A percentile compares a stretch with the other conserved stretches of the same genome.
Conservation (phyloP, 2,329 filamentous ascomycete species). For the Aspergillus aculeatinus region DNA sequence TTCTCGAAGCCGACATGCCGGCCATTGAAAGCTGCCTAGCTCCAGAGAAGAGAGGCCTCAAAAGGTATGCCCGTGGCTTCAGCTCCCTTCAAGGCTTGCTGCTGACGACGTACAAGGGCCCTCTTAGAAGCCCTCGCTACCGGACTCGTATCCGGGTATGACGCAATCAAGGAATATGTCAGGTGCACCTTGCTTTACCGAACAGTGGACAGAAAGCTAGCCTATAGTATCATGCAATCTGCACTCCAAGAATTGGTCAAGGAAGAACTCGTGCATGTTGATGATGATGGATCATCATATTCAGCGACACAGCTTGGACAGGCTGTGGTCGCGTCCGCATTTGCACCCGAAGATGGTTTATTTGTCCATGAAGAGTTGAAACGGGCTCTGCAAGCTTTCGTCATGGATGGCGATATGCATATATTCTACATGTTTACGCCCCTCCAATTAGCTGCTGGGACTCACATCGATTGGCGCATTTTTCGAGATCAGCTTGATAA, state of each 20-base stretch:
- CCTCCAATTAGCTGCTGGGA: conserved; percentile 52
- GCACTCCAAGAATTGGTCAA: conserved; percentile 59
- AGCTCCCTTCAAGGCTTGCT: not conserved
- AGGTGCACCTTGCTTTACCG: conserved; percentile 65
- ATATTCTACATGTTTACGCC: conserved; percentile 76
- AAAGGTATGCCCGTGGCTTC: conserved; percentile 50
- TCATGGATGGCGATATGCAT: conserved; percentile 80
- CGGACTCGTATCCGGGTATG: conserved; percentile 63
- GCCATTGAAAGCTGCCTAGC: conserved; percentile 67
- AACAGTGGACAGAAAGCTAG: conserved; percentile 51
- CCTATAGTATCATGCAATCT: conserved; percentile 56
- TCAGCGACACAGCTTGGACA: conserved; percentile 64
- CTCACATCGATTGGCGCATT: conserved; percentile 67
- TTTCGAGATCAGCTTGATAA: conserved; percentile 70
- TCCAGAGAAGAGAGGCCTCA: conserved; percentile 66
- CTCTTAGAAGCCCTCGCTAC: conserved; percentile 70
- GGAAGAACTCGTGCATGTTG: conserved; percentile 56
- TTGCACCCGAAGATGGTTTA: conserved; percentile 72
- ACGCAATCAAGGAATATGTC: conserved; percentile 67
- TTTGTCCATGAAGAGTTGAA: conserved; percentile 70
- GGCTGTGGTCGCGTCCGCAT: conserved; percentile 69
- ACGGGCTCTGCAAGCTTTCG: conserved; percentile 68
- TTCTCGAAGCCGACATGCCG: conserved; percentile 72
- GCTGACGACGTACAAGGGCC: conserved; percentile 51
- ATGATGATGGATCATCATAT: conserved; percentile 56